Evolutionary conservation across 2,329 filamentous ascomycete genomes (phyloP), one percentile per base, ranked within the genome.

Genomic region (Ilyonectria destructans): DNA sequence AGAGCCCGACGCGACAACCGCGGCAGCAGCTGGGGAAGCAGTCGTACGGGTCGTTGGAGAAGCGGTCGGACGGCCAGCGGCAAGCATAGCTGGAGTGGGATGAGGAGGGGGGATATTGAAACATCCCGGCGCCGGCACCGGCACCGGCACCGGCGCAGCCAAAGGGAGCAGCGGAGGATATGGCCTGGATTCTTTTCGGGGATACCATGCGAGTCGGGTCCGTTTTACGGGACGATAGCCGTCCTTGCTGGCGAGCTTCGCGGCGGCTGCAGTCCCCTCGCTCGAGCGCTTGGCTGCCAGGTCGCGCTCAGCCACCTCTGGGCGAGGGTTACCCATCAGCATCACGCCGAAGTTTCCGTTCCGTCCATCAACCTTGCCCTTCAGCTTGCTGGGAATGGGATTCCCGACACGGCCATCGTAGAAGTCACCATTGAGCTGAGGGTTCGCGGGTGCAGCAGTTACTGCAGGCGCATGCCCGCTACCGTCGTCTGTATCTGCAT

Each of bases 261-360:
- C 89, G 46, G 88, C 88, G 59, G 87, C 82, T 52, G 86, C 87
- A 13, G 89, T 91, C 71, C 84, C 87, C 76, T 91, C 89, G 74
- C 89, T 91, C 13, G 88, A 87, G 58, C 88, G 86, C 77, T 90
- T 89, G 6, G 89, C 89, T 52, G 87, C 85, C 58, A 85, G 85
- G 74, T 87, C 84, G 55, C 87, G 82, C 46, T 85, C 82, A 58
- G 85, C 80, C 45, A 85, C 83, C 65, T 85, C 83, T 69, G 82
- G 80, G 75, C 80, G 83, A 63, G 81, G 74, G 29, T 88, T 81
- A 37, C 86, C 85, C 82, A 91, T 90, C 64, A 90, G 88, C 85
- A 91, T 90, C 46, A 91, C 87, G 52, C 85, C 83, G 76, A 91
- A 91, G 71, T 90, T 90, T 31, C 89, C 89, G 67, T 87, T 87